Evolutionary conservation across 441 rosid species (phyloP), one percentile per base, ranked within the genome.

Genomic region (Rhodomyrtus psidioides): DNA sequence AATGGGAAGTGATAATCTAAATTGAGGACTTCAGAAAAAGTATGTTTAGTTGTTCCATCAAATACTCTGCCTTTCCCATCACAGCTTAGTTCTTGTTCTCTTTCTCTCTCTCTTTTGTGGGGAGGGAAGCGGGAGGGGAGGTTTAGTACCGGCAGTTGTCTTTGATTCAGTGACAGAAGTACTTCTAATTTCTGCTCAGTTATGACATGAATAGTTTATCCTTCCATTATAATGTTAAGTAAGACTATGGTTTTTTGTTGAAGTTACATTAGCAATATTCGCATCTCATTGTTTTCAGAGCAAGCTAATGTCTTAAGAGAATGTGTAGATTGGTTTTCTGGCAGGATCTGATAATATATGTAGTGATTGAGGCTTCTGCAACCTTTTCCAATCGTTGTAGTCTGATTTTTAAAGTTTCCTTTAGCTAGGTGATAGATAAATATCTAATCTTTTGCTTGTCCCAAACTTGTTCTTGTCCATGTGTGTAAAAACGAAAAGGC

Each of bases 401-500:
- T 62, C 75, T 65, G 46, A 30, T 14, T 21, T 65, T 34, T 65
- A 34, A 34, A 30, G 44, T 34, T 65, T 65, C 46, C 46, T 65
- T 65, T 65, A 65, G 76, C 46, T 30, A 34, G 76, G 46, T 65
- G 76, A 65, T 39, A 34, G 26, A 44, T 65, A 17, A 30, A 19
- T 34, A 65, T 30, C 23, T 65, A 34, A 34, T 65, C 76, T 65
- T 65, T 65, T 65, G 76, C 76, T 30, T 17, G 46, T 9, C 24
- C 76, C 46, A 17, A 30, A 65, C 76, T 19, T 19, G 30, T 30
- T 84, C 14, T 53, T 16, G 57, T 24, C 16, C 82, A 84, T 1
- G 53, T 84, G 82, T 53, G 62, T 85, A 54, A 82, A 82, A 74
- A 87, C 59, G 59, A 84, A 88, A 86, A 84, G 59, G 86, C 84